Evolutionary conservation across 495 filamentous ascomycete genomes (phyloP).

Genomic region (Xylaria acuta): DNA sequence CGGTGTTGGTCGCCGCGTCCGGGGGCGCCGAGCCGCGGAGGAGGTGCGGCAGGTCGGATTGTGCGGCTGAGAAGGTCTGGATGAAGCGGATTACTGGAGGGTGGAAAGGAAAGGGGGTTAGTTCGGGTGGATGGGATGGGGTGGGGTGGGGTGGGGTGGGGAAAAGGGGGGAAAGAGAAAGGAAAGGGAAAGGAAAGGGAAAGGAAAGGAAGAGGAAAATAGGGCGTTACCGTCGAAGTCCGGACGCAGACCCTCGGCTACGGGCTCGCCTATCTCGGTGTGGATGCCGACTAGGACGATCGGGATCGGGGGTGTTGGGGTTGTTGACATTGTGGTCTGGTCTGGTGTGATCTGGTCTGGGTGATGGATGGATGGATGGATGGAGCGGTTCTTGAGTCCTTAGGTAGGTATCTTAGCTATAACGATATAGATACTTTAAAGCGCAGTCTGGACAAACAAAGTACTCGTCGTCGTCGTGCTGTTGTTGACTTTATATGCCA

Average conservation of each 20-base stretch:
- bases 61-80: constrained; percentile 10
- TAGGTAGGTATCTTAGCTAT: background rate
- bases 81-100: constrained; percentile 26
- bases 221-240: constrained; percentile 14
- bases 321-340: background rate
- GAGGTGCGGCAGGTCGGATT: constrained; percentile 19
- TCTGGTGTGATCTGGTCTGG: background rate
- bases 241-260: constrained; percentile 19
- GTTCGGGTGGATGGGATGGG: background rate
- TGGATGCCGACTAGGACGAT: constrained; percentile 25
- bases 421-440: background rate
- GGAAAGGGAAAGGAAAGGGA: background rate
- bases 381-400: background rate
- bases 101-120: background rate
- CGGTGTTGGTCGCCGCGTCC: background rate
- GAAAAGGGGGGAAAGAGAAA: background rate
- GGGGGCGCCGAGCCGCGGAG: constrained; percentile 2
- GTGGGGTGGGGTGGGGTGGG: background rate
- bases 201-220: background rate
- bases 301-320: constrained; percentile 11
- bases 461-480: background rate
- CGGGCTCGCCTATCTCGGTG: constrained; percentile 19
- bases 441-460: too few relatives aligned
- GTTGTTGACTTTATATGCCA: background rate
- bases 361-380: background rate